These are phyloP conservation scores for Aspergillus coremiiformis DNA, from an alignment of 495 filamentous ascomycete genomes.

Conservation along the genomic window DNA sequence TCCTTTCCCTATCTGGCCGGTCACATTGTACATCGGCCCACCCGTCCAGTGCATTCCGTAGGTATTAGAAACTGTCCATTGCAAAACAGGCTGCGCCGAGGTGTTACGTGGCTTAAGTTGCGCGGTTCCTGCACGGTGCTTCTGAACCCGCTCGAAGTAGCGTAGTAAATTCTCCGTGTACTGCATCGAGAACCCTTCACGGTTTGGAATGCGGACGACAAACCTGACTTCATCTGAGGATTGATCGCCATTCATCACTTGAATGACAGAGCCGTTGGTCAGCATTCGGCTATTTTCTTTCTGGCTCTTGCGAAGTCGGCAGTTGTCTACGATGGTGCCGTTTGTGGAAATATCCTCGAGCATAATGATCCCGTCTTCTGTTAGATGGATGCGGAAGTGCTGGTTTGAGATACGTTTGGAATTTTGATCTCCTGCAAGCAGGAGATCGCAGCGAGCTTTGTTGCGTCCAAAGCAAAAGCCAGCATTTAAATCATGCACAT, in stretches of 20 bases:
- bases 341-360: slow-evolving; percentile 88
- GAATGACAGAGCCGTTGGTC: slow-evolving; percentile 62
- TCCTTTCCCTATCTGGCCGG: slow-evolving; percentile 76
- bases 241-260: slow-evolving; percentile 50
- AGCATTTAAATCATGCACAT: slow-evolving; percentile 50
- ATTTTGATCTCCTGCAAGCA: slow-evolving; percentile 47
- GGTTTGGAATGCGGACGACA: slow-evolving; percentile 72
- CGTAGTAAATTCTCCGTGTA: slow-evolving; percentile 53
- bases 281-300: slow-evolving; percentile 55
- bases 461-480: slow-evolving; percentile 89
- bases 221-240: slow-evolving; percentile 57
- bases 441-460: slow-evolving; percentile 59
- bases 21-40: slow-evolving; percentile 71
- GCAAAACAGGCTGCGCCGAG: slow-evolving; percentile 24
- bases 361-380: slow-evolving; percentile 72
- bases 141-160: slow-evolving; percentile 43
- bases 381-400: slow-evolving; percentile 89
- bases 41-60: slow-evolving; percentile 73
- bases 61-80: slow-evolving; percentile 32
- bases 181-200: slow-evolving; percentile 49
- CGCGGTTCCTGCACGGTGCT: slow-evolving; percentile 15
- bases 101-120: slow-evolving; percentile 20
- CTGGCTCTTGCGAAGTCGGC: slow-evolving; percentile 47
- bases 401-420: slow-evolving; percentile 69
- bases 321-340: slow-evolving; percentile 76